Base-by-base conservation (phyloP, 345 rosid genomes). In the Kandelia obovata region DNA sequence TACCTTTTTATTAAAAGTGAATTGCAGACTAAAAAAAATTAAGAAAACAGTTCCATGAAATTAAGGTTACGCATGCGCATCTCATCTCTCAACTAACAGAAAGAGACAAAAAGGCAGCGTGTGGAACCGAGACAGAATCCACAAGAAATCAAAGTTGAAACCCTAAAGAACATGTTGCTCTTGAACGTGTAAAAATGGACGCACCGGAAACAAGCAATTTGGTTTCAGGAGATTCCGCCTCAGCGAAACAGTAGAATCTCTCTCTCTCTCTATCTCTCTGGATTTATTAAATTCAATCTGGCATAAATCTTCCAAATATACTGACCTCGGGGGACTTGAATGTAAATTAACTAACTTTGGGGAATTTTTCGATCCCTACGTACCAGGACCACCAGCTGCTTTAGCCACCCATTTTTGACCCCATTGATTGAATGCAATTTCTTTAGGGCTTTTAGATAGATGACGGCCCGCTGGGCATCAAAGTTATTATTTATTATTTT, bases 231-330 rank as follows among this genome's bases (percentile, higher is more conserved):
- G 58, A 55, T 55, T 55, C 58, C 58, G 5, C 56, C 20, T 20
- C 16, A 13, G 17, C 16, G n/a, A 49, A 10, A n/a, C 7, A 53
- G 9, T 5, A 16, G 57, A 10, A 5, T 21, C n/a, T 53, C 58
- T 2, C 47, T 39, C 16, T 35, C 43, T 35, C 43, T 35, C 39
- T 35, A 10, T 15, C 5, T 43, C 49, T 15, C 49, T 3, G 19
- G 7, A 34, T 34, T 34, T 7, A 34, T 34, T 7, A 1, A 9
- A 34, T 34, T 34, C 8, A 34, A 5, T 34, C 35, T 0, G 35
- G 1, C 35, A 8, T 34, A 7, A 37, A 10, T 9, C 2, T 35
- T 55, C 64, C 43, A 71, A 73, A 65, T 79, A 76, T 79, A 77
- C 59, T 75, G 69, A 66, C 10, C 28, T 77, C 52, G 67, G 46